Percentiles rank a stretch among this genome's conserved stretches.
Evolutionary conservation across 2,329 filamentous ascomycete species (phyloP).

Genomic region (Bertia moriformis): DNA sequence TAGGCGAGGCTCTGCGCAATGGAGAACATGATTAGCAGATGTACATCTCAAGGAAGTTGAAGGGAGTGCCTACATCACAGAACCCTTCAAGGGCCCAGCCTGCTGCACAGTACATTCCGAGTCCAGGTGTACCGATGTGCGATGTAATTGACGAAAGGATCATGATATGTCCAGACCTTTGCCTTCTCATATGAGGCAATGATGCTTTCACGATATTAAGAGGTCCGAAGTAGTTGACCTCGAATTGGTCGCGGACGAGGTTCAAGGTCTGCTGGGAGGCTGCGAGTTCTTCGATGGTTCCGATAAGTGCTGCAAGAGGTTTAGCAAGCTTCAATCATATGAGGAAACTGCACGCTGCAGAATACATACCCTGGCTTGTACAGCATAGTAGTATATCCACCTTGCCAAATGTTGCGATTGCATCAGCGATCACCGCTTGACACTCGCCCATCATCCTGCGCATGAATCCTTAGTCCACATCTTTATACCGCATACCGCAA

Average conservation of each 20-base stretch:
- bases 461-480: conserved; percentile 3
- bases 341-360: background rate
- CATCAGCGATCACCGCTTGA: conserved; percentile 46
- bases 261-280: conserved; percentile 36
- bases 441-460: conserved; percentile 41
- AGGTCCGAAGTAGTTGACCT: conserved; percentile 52
- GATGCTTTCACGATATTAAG: conserved; percentile 51
- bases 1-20: conserved; percentile 39
- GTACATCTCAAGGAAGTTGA: background rate
- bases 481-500: background rate
- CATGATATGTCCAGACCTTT: conserved; percentile 45
- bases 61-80: conserved; percentile 36
- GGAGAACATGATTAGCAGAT: conserved; percentile 5
- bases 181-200: conserved; percentile 40
- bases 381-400: conserved; percentile 49
- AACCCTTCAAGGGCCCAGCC: conserved; percentile 56
- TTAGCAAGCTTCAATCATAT: background rate
- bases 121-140: conserved; percentile 47
- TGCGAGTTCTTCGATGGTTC: conserved; percentile 46
- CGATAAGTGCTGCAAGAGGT: conserved; percentile 34
- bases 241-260: conserved; percentile 49
- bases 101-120: conserved; percentile 50
- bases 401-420: conserved; percentile 40
- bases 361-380: conserved; percentile 34
- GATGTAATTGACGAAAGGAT: conserved; percentile 48